Percentiles rank a stretch among this genome's conserved stretches.
These are phyloP conservation scores for Ramaria sp. DNA, from an alignment of 768 basidiomycete species.

Conservation along the genomic window DNA sequence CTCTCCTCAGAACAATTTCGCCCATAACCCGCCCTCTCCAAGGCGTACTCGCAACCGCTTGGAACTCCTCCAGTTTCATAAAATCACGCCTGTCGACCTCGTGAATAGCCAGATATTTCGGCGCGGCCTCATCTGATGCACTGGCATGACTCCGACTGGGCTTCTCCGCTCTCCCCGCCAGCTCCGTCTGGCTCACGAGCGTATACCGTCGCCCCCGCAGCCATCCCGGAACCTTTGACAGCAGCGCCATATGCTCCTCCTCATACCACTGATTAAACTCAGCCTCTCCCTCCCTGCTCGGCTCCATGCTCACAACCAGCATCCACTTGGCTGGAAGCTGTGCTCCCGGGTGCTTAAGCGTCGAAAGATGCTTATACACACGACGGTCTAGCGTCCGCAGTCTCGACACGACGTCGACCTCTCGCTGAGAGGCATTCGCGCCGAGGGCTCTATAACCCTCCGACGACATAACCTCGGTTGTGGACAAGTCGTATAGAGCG, in stretches of 20 bases:
- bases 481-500: slow-evolving; percentile 27
- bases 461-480: slow-evolving; percentile 20
- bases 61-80: slow-evolving; percentile 26
- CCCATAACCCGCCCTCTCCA: slow-evolving; percentile 33
- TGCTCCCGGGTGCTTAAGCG: slow-evolving; percentile 1
- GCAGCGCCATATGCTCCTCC: slow-evolving; percentile 24
- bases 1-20: slow-evolving; percentile 20
- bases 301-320: slow-evolving; percentile 17
- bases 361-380: slow-evolving; percentile 18
- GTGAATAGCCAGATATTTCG: slow-evolving; percentile 31
- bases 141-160: too few species aligned
- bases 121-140: too few species aligned
- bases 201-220: slow-evolving; percentile 31
- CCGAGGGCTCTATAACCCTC: slow-evolving; percentile 23
- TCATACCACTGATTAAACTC: slow-evolving; percentile 22
- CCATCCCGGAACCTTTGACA: slow-evolving; percentile 33
- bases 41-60: slow-evolving; percentile 30
- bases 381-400: slow-evolving; percentile 26
- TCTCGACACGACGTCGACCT: slow-evolving; percentile 23
- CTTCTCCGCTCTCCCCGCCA: slow-evolving; percentile 14
- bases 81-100: slow-evolving; percentile 27
- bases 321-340: slow-evolving; percentile 15
- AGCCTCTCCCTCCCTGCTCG: slow-evolving; percentile 18
- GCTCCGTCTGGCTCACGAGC: slow-evolving; percentile 15
- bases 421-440: slow-evolving; percentile 24